Evolutionary conservation across 2,329 filamentous ascomycete genomes (phyloP).

Genomic region (Fonsecaea multimorphosa): DNA sequence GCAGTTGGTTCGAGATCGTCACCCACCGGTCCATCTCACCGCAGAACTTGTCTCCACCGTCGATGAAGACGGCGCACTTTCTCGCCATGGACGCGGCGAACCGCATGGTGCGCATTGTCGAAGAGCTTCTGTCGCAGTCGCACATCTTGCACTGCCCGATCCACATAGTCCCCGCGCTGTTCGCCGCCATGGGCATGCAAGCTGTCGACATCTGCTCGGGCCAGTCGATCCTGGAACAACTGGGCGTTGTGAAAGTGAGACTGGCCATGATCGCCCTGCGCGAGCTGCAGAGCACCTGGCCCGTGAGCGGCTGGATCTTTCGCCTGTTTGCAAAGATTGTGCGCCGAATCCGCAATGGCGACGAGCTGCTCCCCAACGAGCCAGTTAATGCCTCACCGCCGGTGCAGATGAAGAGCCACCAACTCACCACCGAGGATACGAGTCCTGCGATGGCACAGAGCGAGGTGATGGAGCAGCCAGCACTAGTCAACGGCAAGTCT

Average conservation of each 20-base stretch:
- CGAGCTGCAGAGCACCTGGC: slow-evolving; percentile 40
- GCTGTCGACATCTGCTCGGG: slow-evolving; percentile 40
- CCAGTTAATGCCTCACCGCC: slow-evolving; percentile 27
- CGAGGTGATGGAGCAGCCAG: slow-evolving; percentile 2
- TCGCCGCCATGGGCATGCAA: slow-evolving; percentile 41
- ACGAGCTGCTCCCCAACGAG: slow-evolving; percentile 29
- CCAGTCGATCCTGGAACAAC: slow-evolving; percentile 37
- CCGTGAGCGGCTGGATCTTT: slow-evolving; percentile 41
- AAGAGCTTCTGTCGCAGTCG: slow-evolving; percentile 34
- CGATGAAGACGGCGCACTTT: slow-evolving; percentile 30
- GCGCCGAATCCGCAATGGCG: slow-evolving; percentile 28
- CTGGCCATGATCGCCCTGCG: slow-evolving; percentile 41
- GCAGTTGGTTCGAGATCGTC: slow-evolving; percentile 34
- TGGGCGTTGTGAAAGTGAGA: slow-evolving; percentile 40
- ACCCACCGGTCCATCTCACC: slow-evolving; percentile 32
- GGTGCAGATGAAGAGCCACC: slow-evolving; percentile 18
- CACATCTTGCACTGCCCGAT: slow-evolving; percentile 33
- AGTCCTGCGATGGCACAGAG: neutral
- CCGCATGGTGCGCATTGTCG: slow-evolving; percentile 36
- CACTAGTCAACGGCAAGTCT: slow-evolving; percentile 12
- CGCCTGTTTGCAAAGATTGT: slow-evolving; percentile 34
- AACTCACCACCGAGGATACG: neutral
- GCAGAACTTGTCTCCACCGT: slow-evolving; percentile 31
- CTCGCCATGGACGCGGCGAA: slow-evolving; percentile 36
- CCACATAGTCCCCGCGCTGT: slow-evolving; percentile 39